Percentiles rank a stretch among this genome's conserved stretches.
These are phyloP conservation scores for Puccinia hordei DNA, from an alignment of 1,284 basidiomycete species.

Conservation along the genomic window DNA sequence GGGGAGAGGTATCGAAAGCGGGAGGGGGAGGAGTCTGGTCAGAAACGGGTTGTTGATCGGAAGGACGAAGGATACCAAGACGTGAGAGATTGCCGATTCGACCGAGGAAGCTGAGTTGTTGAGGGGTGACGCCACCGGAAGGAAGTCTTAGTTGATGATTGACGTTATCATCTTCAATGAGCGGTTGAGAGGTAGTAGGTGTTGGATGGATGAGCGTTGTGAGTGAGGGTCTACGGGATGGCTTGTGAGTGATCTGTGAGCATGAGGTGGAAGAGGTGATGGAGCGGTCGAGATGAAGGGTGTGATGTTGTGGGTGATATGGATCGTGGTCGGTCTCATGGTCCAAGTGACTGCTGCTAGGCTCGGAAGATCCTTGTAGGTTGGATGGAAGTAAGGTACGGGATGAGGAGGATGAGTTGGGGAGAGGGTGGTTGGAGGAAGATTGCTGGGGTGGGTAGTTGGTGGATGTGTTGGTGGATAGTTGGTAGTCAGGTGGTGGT, in stretches of 20 bases:
- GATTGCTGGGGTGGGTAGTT: background rate
- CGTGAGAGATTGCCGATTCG: background rate
- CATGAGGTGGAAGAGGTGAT: background rate
- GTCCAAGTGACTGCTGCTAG: background rate
- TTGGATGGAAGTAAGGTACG: background rate
- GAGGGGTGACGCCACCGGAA: background rate
- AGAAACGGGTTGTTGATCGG: background rate
- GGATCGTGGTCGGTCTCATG: background rate
- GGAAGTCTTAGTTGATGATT: no score
- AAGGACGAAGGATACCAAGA: background rate
- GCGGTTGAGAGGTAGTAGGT: background rate
- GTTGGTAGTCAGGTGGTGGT: background rate
- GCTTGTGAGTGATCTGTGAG: background rate
- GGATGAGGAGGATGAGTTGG: background rate
- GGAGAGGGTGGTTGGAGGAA: background rate
- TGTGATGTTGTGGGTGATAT: background rate
- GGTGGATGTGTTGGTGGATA: background rate
- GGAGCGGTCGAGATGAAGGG: background rate
- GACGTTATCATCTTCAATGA: no score
- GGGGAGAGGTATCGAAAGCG: background rate
- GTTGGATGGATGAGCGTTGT: background rate
- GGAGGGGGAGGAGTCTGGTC: background rate
- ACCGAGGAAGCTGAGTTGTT: conserved; percentile 1
- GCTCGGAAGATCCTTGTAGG: background rate
- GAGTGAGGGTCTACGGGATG: background rate